A percentile compares a stretch with the other conserved stretches of the same genome.
Evolutionary conservation across 1,139 yeast genomes (phyloP).

Genomic region (Geotrichum phurueaensis): DNA sequence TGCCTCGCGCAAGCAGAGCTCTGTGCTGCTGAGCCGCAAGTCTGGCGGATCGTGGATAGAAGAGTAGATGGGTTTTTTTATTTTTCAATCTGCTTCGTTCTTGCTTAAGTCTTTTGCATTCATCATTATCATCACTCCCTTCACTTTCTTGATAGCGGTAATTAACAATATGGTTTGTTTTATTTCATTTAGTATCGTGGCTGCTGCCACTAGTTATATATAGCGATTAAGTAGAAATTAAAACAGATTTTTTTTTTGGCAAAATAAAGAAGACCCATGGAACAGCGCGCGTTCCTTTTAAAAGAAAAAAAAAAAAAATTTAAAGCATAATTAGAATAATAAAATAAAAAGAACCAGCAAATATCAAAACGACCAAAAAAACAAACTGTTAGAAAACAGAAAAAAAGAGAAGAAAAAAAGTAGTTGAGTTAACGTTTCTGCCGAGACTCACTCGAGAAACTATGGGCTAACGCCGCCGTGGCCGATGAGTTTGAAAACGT

Average conservation of each 20-base stretch:
- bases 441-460: neutral
- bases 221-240: neutral
- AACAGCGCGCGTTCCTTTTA: neutral
- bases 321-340: too few species aligned
- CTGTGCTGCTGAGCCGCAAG: neutral
- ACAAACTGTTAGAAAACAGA: neutral
- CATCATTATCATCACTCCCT: neutral
- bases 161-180: neutral
- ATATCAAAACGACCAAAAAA: too few species aligned
- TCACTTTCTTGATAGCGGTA: neutral
- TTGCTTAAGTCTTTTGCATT: neutral
- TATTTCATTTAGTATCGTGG: neutral
- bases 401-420: neutral
- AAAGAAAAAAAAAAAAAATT: neutral
- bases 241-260: neutral
- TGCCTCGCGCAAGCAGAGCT: neutral
- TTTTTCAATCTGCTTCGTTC: neutral
- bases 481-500: conserved; percentile 3
- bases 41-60: neutral
- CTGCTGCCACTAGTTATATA: neutral
- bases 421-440: neutral
- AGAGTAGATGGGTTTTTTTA: neutral
- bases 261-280: neutral
- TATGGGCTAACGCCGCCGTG: neutral
- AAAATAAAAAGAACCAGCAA: neutral